phyloP scores from a whole-genome alignment of 164 flowering plant genomes.

The Magnolia kwangsiensis region DNA sequence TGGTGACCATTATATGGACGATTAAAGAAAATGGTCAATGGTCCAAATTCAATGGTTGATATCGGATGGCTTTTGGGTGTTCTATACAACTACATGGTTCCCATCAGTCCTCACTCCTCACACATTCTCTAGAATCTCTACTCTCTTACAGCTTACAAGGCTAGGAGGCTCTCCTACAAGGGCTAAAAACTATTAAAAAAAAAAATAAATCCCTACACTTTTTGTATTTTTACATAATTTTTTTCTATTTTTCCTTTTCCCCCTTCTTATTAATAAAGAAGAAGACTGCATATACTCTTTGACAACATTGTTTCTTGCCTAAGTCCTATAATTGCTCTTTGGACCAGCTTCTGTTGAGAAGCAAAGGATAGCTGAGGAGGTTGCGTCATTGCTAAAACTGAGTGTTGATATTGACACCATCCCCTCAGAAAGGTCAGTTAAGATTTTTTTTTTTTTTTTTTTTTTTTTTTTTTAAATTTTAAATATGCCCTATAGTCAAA shows the following conservation, averaged over 20 bases:
- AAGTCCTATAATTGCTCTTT: conserved; percentile 2
- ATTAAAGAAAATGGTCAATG: neutral
- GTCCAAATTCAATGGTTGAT: neutral
- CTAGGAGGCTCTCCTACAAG: too few relatives aligned
- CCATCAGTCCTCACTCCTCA: too few relatives aligned
- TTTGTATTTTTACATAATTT: too few relatives aligned
- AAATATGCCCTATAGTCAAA: neutral
- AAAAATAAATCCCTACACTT: too few relatives aligned
- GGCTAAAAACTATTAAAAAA: too few relatives aligned
- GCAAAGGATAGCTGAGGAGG: conserved; percentile 81
- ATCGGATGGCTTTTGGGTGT: too few relatives aligned
- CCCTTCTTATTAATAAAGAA: too few relatives aligned
- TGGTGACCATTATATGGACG: neutral
- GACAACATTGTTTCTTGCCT: neutral
- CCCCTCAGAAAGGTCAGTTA: conserved; percentile 65
- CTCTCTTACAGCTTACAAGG: too few relatives aligned
- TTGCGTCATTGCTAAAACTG: conserved; percentile 78
- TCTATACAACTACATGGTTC: too few relatives aligned
- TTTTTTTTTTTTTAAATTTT: too few relatives aligned
- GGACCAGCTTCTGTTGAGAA: conserved; percentile 78
- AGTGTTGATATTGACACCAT: conserved; percentile 65
- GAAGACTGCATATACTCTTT: neutral
- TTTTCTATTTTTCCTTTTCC: too few relatives aligned
- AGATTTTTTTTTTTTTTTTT: neutral
- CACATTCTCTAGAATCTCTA: too few relatives aligned